These are phyloP conservation scores for Suillus alpinus DNA, from an alignment of 768 basidiomycete species.

Conservation along the genomic window DNA sequence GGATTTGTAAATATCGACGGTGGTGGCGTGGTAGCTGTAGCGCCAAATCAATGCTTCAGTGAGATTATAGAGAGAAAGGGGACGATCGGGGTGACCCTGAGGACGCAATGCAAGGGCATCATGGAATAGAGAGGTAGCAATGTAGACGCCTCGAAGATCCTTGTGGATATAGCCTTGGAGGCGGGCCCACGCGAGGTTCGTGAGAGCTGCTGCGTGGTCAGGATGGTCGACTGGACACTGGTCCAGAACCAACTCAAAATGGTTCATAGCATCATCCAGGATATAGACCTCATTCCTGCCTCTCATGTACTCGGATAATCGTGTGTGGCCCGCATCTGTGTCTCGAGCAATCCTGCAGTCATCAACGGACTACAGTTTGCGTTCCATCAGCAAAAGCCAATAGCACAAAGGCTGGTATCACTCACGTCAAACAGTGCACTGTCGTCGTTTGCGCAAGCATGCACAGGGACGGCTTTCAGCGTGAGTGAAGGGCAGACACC, in stretches of 20 bases:
- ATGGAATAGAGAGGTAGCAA: constrained; percentile 20
- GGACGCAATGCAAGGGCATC: constrained; percentile 20
- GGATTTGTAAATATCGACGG: not conserved
- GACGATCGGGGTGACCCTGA: constrained; percentile 17
- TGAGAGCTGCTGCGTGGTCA: not conserved
- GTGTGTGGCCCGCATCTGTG: not conserved
- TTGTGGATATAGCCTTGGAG: constrained; percentile 12
- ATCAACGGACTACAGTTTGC: not conserved
- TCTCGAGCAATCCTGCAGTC: not conserved
- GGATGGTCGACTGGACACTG: not conserved
- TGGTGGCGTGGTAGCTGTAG: constrained; percentile 18
- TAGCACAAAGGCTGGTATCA: not conserved
- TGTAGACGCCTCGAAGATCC: constrained; percentile 14
- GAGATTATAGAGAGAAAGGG: constrained; percentile 15
- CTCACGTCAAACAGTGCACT: not conserved
- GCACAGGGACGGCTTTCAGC: not conserved
- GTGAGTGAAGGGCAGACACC: not conserved
- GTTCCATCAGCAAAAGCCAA: not conserved
- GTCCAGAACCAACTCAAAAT: not conserved
- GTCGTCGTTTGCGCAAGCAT: not conserved
- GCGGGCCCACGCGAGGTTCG: constrained; percentile 13
- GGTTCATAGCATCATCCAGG: not conserved
- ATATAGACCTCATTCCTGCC: not conserved
- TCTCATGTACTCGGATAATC: not conserved
- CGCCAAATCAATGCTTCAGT: constrained; percentile 16